A percentile compares a stretch with the other conserved stretches of the same genome.
These are phyloP conservation scores for Ophiosphaerella herpotricha DNA, from an alignment of 2,329 filamentous ascomycete genomes.

Conservation along the genomic window DNA sequence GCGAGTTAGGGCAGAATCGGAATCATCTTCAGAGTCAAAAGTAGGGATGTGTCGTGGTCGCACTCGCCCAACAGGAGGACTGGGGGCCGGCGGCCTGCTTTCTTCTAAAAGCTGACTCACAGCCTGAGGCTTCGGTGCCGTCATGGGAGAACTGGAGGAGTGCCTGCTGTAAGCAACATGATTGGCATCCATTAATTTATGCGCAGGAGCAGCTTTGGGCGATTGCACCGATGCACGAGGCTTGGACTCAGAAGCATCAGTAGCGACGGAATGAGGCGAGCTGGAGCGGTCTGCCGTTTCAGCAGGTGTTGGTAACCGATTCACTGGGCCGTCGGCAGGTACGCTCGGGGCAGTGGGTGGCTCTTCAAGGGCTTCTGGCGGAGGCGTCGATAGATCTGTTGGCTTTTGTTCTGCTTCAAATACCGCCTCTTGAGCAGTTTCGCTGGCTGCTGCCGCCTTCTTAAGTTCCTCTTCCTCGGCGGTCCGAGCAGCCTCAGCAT, in stretches of 20 bases:
- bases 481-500: not conserved
- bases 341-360: slow-evolving; percentile 8
- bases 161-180: slow-evolving; percentile 8
- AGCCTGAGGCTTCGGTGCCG: slow-evolving; percentile 12
- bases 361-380: slow-evolving; percentile 7
- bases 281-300: slow-evolving; percentile 17
- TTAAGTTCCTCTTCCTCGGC: not conserved
- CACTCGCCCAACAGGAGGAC: slow-evolving; percentile 36
- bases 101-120: slow-evolving; percentile 33
- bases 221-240: slow-evolving; percentile 18
- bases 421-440: not conserved
- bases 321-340: slow-evolving; percentile 12
- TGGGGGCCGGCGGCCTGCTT: slow-evolving; percentile 40
- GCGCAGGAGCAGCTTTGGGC: slow-evolving; percentile 33
- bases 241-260: slow-evolving; percentile 24
- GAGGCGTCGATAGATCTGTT: slow-evolving; percentile 18
- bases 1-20: slow-evolving; percentile 37
- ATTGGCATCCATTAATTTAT: slow-evolving; percentile 23
- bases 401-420: slow-evolving; percentile 7
- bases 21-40: slow-evolving; percentile 41
- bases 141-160: not conserved
- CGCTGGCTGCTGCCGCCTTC: not conserved
- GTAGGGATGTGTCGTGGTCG: slow-evolving; percentile 36
- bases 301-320: slow-evolving; percentile 21
- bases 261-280: slow-evolving; percentile 27